Evolutionary conservation across 352 stramenopile genomes (phyloP).

Genomic region (Phytophthora idaei): DNA sequence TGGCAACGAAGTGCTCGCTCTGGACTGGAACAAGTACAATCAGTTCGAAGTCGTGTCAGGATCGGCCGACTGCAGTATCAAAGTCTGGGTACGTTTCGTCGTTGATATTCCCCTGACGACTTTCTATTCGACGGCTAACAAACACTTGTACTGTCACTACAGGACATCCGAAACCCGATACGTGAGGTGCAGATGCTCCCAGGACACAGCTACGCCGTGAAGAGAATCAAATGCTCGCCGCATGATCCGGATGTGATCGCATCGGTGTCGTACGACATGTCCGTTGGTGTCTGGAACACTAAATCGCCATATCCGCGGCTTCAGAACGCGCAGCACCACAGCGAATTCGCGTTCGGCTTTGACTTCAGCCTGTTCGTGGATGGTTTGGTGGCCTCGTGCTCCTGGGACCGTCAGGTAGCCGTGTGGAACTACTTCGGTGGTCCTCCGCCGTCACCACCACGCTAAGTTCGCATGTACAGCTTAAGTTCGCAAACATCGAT

Average conservation of each 20-base stretch:
- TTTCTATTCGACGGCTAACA: too few species aligned
- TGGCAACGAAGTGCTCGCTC: slow-evolving; percentile 81
- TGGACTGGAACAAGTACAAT: slow-evolving; percentile 95
- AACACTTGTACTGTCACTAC: slow-evolving; percentile 1
- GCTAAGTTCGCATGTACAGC: slow-evolving; percentile 32
- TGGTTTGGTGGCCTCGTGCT: slow-evolving; percentile 76
- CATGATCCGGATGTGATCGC: slow-evolving; percentile 83
- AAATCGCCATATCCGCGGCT: slow-evolving; percentile 77
- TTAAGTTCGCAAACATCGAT: slow-evolving; percentile 13
- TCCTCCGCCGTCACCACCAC: slow-evolving; percentile 42
- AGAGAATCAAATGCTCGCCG: slow-evolving; percentile 85
- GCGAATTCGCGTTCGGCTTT: slow-evolving; percentile 89
- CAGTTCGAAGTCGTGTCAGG: slow-evolving; percentile 87
- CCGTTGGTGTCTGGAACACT: slow-evolving; percentile 88
- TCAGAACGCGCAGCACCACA: slow-evolving; percentile 80
- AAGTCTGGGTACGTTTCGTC: slow-evolving; percentile 72
- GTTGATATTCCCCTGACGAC: neutral
- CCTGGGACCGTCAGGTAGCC: slow-evolving; percentile 78
- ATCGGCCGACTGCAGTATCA: slow-evolving; percentile 83
- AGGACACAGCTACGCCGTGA: slow-evolving; percentile 87
- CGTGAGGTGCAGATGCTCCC: slow-evolving; percentile 70
- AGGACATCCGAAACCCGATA: slow-evolving; percentile 82
- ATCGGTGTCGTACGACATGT: slow-evolving; percentile 92
- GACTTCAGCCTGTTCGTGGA: slow-evolving; percentile 87
- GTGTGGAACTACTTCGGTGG: slow-evolving; percentile 87